A percentile compares a stretch with the other conserved stretches of the same genome.
phyloP scores from a whole-genome alignment of 2,329 filamentous ascomycete species.

The Trichoderma oligosporum region DNA sequence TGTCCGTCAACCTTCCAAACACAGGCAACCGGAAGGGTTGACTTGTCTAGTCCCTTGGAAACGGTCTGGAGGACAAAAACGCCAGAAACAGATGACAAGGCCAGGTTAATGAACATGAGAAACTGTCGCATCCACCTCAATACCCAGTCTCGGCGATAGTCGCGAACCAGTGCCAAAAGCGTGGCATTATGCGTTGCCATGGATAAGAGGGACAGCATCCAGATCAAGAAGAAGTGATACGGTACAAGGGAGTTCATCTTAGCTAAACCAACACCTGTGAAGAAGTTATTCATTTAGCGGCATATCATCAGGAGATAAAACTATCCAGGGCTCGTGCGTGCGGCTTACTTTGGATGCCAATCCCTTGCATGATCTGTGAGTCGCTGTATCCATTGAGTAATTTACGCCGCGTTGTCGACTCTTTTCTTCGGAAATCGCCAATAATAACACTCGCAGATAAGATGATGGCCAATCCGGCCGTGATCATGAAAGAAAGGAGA shows the following conservation, averaged over 20 bases:
- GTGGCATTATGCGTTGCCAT: slow-evolving; percentile 64
- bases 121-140: slow-evolving; percentile 62
- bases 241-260: slow-evolving; percentile 56
- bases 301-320: slow-evolving; percentile 9
- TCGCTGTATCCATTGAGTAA: slow-evolving; percentile 63
- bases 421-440: slow-evolving; percentile 46
- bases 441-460: slow-evolving; percentile 56
- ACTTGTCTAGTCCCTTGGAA: slow-evolving; percentile 46
- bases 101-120: slow-evolving; percentile 63
- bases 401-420: slow-evolving; percentile 56
- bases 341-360: slow-evolving; percentile 56
- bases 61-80: slow-evolving; percentile 56
- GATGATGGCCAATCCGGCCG: slow-evolving; percentile 53
- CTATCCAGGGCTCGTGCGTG: slow-evolving; percentile 7
- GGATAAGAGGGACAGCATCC: slow-evolving; percentile 62
- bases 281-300: slow-evolving; percentile 10
- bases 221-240: slow-evolving; percentile 69
- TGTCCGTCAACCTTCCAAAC: slow-evolving; percentile 49
- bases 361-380: slow-evolving; percentile 65
- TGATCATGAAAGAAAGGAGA: slow-evolving; percentile 64
- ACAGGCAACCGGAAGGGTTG: slow-evolving; percentile 57
- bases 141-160: slow-evolving; percentile 64
- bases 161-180: slow-evolving; percentile 60
- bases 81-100: slow-evolving; percentile 53
- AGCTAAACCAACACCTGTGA: slow-evolving; percentile 50